phyloP scores from a whole-genome alignment of 352 stramenopile species.

The Peronospora farinosa region DNA sequence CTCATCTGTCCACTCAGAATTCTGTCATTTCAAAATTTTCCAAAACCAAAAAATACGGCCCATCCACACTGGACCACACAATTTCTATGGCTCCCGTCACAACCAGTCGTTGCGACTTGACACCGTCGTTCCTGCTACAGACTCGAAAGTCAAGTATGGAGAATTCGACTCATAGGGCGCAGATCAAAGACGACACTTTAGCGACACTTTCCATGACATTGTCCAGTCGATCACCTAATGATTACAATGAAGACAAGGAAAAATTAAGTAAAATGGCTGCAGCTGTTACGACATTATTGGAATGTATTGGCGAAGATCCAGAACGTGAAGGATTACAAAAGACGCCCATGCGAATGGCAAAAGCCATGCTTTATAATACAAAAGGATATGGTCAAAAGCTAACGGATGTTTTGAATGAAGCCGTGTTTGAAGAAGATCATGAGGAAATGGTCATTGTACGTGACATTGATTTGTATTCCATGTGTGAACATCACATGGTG shows the following conservation, averaged over 20 bases:
- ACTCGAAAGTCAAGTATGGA: slow-evolving; percentile 31
- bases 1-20: no score
- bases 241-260: slow-evolving; percentile 65
- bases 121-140: slow-evolving; percentile 18
- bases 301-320: slow-evolving; percentile 93
- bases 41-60: neutral
- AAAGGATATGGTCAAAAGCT: slow-evolving; percentile 91
- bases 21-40: slow-evolving; percentile 6
- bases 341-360: slow-evolving; percentile 96
- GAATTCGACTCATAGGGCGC: slow-evolving; percentile 15
- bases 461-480: slow-evolving; percentile 98
- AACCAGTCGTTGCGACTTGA: slow-evolving; percentile 23
- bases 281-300: slow-evolving; percentile 88
- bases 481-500: slow-evolving; percentile 99
- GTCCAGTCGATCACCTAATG: slow-evolving; percentile 41
- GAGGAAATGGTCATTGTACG: slow-evolving; percentile 99
- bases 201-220: slow-evolving; percentile 63
- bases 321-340: slow-evolving; percentile 92
- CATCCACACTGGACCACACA: no score
- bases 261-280: slow-evolving; percentile 91
- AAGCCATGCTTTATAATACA: slow-evolving; percentile 95
- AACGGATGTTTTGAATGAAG: slow-evolving; percentile 91
- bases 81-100: slow-evolving; percentile 44
- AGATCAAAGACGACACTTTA: slow-evolving; percentile 22
- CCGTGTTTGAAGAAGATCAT: slow-evolving; percentile 97